Percentiles rank a stretch among this genome's conserved stretches.
phyloP scores from a whole-genome alignment of 2,329 filamentous ascomycete species.

The Tolypocladium sp. region DNA sequence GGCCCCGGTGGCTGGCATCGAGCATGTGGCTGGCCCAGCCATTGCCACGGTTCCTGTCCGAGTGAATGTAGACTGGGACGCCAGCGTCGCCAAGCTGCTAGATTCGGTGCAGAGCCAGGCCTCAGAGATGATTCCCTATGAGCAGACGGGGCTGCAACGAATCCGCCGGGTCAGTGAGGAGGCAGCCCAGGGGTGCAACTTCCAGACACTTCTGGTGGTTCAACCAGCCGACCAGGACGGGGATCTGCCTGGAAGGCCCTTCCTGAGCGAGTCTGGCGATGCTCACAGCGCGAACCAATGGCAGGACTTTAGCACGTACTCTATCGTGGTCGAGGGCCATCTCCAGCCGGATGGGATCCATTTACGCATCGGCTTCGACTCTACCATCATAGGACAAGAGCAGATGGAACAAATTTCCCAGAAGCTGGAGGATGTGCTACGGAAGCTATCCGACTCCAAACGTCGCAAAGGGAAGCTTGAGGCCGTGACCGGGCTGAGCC shows the following conservation, averaged over 20 bases:
- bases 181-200: constrained; percentile 3
- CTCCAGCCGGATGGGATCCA: constrained; percentile 5
- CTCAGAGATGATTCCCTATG: constrained; percentile 15
- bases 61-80: constrained; percentile 4
- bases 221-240: constrained; percentile 4
- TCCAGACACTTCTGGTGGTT: constrained; percentile 9
- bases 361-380: constrained; percentile 7
- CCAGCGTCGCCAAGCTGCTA: constrained; percentile 1
- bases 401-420: constrained; percentile 4
- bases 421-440: constrained; percentile 6
- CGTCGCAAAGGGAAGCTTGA: background rate
- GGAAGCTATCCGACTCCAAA: constrained; percentile 2
- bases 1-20: constrained; percentile 14
- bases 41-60: constrained; percentile 16
- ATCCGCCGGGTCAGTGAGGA: constrained; percentile 11
- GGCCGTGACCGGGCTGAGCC: constrained; percentile 3
- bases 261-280: background rate
- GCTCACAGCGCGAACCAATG: background rate
- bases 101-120: constrained; percentile 12
- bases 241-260: background rate
- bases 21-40: constrained; percentile 15
- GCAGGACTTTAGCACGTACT: constrained; percentile 9
- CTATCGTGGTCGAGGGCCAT: constrained; percentile 7
- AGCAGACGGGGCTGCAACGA: constrained; percentile 18
- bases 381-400: background rate